phyloP scores from a whole-genome alignment of 805 yeast genomes.

The Ogataea trehaloabstinens region DNA sequence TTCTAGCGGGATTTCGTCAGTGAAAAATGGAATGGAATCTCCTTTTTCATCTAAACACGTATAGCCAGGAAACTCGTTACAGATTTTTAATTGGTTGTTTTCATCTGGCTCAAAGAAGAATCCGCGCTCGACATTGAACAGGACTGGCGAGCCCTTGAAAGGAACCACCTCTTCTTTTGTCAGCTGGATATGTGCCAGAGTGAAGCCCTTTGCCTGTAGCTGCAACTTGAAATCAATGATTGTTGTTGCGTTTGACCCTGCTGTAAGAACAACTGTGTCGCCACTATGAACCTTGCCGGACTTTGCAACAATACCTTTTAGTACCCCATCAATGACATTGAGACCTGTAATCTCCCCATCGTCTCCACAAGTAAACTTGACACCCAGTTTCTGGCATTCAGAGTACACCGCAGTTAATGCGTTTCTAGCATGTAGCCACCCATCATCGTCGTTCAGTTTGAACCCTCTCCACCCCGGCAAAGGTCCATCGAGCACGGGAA shows the following conservation, averaged over 20 bases:
- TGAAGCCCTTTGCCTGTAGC: constrained; percentile 38
- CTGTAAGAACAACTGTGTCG: constrained; percentile 31
- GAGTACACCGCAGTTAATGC: constrained; percentile 24
- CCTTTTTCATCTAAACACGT: constrained; percentile 22
- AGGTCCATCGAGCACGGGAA: constrained; percentile 11
- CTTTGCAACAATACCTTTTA: constrained; percentile 13
- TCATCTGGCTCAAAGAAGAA: constrained; percentile 48
- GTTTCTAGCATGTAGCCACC: constrained; percentile 30
- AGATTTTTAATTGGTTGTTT: constrained; percentile 34
- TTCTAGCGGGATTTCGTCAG: constrained; percentile 32
- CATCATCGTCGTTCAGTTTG: constrained; percentile 28
- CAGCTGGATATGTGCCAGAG: constrained; percentile 37
- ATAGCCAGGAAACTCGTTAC: constrained; percentile 28
- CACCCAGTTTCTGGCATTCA: constrained; percentile 19
- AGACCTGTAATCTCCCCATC: constrained; percentile 8
- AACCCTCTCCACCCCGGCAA: constrained; percentile 13
- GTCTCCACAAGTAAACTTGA: constrained; percentile 15
- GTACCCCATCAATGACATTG: constrained; percentile 4
- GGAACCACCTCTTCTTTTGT: constrained; percentile 33
- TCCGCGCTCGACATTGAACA: constrained; percentile 41
- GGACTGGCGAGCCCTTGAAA: constrained; percentile 38
- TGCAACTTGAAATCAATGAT: constrained; percentile 31
- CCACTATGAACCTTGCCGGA: constrained; percentile 29
- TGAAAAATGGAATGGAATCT: constrained; percentile 24
- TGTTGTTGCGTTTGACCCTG: constrained; percentile 38